Conservation (phyloP, 2,329 filamentous ascomycete species). For the Cyanodermella asteris region DNA sequence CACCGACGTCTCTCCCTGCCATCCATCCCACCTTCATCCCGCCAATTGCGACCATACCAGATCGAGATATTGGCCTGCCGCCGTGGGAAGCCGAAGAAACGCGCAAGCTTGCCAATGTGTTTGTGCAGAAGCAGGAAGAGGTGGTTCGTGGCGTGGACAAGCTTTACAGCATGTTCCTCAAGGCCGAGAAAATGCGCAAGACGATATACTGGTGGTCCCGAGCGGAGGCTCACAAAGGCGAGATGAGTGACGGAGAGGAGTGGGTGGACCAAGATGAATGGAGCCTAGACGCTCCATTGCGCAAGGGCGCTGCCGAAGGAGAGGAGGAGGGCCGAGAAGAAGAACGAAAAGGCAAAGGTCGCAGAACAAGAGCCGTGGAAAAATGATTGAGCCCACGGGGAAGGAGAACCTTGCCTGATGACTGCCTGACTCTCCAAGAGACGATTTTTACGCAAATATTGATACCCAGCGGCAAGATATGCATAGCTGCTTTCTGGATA, state of each 20-base stretch:
- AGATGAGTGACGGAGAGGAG: conserved; percentile 46
- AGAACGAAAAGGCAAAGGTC: no score
- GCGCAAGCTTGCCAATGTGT: conserved; percentile 35
- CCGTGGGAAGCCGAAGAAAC: conserved; percentile 39
- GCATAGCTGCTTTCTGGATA: no score
- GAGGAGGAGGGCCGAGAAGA: no score
- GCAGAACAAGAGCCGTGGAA: no score
- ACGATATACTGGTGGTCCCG: conserved; percentile 38
- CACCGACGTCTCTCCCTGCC: no score
- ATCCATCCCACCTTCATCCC: conserved; percentile 37
- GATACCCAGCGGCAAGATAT: no score
- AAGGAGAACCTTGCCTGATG: no score
- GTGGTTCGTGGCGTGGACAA: conserved; percentile 34
- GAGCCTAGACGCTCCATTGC: conserved; percentile 34
- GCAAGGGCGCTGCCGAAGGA: conserved; percentile 39
- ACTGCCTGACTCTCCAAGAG: no score
- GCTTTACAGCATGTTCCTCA: conserved; percentile 33
- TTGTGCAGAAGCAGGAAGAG: conserved; percentile 45
- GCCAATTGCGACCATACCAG: conserved; percentile 26
- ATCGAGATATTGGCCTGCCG: conserved; percentile 35
- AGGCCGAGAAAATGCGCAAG: conserved; percentile 36
- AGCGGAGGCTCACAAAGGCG: conserved; percentile 39
- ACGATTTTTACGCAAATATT: no score
- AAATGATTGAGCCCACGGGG: no score
- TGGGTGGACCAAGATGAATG: conserved; percentile 43